Conservation (phyloP, 2,329 filamentous ascomycete species). For the Kalmusia sp. region DNA sequence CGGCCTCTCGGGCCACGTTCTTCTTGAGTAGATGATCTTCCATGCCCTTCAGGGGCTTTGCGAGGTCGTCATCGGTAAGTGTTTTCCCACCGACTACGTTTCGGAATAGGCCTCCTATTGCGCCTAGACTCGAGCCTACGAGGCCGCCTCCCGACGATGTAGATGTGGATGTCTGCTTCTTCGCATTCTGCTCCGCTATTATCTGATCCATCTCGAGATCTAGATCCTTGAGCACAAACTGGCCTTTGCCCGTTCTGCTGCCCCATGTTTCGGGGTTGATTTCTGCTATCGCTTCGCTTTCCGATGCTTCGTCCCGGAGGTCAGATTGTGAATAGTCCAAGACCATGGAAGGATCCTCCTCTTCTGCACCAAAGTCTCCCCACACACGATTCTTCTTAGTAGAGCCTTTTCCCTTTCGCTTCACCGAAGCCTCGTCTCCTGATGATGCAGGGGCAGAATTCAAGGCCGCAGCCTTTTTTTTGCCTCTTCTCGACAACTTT, state of each 20-base stretch:
- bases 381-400: slow-evolving; percentile 89
- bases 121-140: slow-evolving; percentile 79
- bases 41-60: slow-evolving; percentile 94
- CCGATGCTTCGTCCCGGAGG: slow-evolving; percentile 57
- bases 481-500: slow-evolving; percentile 81
- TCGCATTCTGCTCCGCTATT: slow-evolving; percentile 77
- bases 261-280: slow-evolving; percentile 86
- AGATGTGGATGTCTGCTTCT: slow-evolving; percentile 35
- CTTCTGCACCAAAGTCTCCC: slow-evolving; percentile 90
- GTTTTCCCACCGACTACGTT: slow-evolving; percentile 96
- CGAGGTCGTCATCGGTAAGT: slow-evolving; percentile 84
- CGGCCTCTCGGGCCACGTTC: slow-evolving; percentile 95
- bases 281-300: slow-evolving; percentile 70
- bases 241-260: slow-evolving; percentile 81
- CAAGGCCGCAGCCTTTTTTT: slow-evolving; percentile 66
- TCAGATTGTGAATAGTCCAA: slow-evolving; percentile 85
- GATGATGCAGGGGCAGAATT: slow-evolving; percentile 73
- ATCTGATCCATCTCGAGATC: slow-evolving; percentile 94
- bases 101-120: slow-evolving; percentile 86
- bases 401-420: slow-evolving; percentile 65
- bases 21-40: slow-evolving; percentile 93
- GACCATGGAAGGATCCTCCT: slow-evolving; percentile 77
- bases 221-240: slow-evolving; percentile 92
- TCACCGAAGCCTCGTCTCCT: slow-evolving; percentile 75
- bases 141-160: slow-evolving; percentile 61